A percentile compares a stretch with the other conserved stretches of the same genome.
phyloP scores from a whole-genome alignment of 305 asterid genomes.

The Fraxinus latifolia region DNA sequence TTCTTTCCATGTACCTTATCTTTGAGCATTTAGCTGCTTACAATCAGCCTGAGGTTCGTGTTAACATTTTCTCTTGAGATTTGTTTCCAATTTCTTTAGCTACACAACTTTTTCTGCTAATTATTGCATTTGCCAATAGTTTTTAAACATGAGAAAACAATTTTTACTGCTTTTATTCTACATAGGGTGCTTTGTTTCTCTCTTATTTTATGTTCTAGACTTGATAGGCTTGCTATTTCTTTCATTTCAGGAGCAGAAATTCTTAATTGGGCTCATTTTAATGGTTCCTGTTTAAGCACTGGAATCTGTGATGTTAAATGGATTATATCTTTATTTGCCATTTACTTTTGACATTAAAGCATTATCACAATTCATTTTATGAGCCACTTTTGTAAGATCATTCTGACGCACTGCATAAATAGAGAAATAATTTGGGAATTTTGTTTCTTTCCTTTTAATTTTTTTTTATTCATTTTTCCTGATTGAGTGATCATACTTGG shows the following conservation, averaged over 20 bases:
- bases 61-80: neutral
- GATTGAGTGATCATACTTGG: neutral
- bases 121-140: neutral
- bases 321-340: conserved; percentile 14
- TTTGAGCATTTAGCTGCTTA: conserved; percentile 90
- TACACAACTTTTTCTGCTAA: neutral
- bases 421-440: neutral
- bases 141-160: neutral
- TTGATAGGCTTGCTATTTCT: conserved; percentile 17
- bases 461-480: neutral
- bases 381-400: neutral
- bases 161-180: neutral
- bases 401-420: neutral
- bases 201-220: neutral
- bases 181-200: neutral
- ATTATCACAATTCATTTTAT: neutral
- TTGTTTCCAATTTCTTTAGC: neutral
- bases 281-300: conserved; percentile 99
- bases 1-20: conserved; percentile 70
- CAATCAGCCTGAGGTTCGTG: conserved; percentile 84
- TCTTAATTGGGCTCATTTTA: conserved; percentile 79
- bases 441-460: too few relatives aligned
- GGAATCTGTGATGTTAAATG: conserved; percentile 62
- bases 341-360: conserved; percentile 14
- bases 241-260: conserved; percentile 83